Percentiles rank a stretch among this genome's conserved stretches.
These are phyloP conservation scores for Tilletia setariae DNA, from an alignment of 1,284 basidiomycete genomes.

Conservation along the genomic window DNA sequence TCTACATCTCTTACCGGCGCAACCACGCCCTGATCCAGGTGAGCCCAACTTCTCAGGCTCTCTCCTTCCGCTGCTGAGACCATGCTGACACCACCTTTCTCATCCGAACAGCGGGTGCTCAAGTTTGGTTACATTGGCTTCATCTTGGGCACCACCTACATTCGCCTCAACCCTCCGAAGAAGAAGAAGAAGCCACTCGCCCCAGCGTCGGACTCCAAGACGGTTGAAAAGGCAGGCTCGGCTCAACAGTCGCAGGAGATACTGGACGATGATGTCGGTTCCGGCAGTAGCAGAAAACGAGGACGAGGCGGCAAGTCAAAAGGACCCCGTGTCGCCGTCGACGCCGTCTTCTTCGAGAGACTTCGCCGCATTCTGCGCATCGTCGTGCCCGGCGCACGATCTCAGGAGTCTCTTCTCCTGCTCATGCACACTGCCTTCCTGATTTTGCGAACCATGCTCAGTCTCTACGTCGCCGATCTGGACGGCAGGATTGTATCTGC, in stretches of 20 bases:
- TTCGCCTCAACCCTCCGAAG: slow-evolving; percentile 10
- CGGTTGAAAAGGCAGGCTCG: background rate
- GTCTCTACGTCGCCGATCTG: slow-evolving; percentile 88
- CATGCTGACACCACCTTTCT: background rate
- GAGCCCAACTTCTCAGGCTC: no score
- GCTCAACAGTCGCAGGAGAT: background rate
- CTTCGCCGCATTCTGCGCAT: slow-evolving; percentile 76
- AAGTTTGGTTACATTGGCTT: slow-evolving; percentile 15
- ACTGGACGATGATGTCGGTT: background rate
- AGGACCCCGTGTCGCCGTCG: slow-evolving; percentile 64
- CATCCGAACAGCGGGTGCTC: background rate
- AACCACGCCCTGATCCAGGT: slow-evolving; percentile 15
- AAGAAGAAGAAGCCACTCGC: slow-evolving; percentile 10
- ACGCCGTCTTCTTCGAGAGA: slow-evolving; percentile 82
- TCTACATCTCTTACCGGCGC: slow-evolving; percentile 8
- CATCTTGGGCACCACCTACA: slow-evolving; percentile 15
- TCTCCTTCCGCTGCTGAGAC: no score
- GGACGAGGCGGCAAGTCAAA: slow-evolving; percentile 21
- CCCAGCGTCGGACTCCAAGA: background rate
- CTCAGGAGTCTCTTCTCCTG: slow-evolving; percentile 81
- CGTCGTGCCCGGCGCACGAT: slow-evolving; percentile 78
- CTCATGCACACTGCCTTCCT: slow-evolving; percentile 82
- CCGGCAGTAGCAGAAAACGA: background rate
- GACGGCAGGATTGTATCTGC: slow-evolving; percentile 90
- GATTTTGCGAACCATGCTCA: slow-evolving; percentile 82